phyloP scores from a whole-genome alignment of 345 rosid species.

The Aegle marmelos region DNA sequence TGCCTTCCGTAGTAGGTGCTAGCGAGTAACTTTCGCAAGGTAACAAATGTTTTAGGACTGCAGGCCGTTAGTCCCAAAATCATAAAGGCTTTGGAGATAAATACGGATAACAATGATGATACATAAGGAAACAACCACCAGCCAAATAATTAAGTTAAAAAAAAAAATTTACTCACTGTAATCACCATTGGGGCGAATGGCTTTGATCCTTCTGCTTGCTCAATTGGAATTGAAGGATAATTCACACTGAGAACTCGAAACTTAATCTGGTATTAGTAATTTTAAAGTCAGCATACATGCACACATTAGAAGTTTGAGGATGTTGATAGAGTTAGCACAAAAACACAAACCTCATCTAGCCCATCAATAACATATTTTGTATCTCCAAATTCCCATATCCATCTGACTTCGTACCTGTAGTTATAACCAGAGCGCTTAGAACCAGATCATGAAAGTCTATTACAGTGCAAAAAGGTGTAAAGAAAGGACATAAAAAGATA shows the following conservation, averaged over 20 bases:
- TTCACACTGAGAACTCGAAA: conserved; percentile 58
- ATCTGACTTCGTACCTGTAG: conserved; percentile 59
- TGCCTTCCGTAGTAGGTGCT: no score
- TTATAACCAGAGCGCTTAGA: not conserved
- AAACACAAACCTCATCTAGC: conserved; percentile 47
- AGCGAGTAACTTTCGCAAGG: not conserved
- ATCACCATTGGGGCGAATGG: conserved; percentile 92
- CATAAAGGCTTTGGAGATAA: not conserved
- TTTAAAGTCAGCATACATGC: not conserved
- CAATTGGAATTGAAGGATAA: conserved; percentile 67
- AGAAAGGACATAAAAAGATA: not conserved
- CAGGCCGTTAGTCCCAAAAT: not conserved
- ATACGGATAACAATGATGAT: not conserved
- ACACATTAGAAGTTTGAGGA: not conserved
- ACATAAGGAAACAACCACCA: not conserved
- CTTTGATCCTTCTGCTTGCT: conserved; percentile 52
- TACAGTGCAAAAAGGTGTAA: not conserved
- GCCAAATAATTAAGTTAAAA: not conserved
- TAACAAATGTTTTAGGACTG: not conserved
- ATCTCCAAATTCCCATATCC: conserved; percentile 64
- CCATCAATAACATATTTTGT: conserved; percentile 50
- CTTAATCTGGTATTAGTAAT: conserved; percentile 48
- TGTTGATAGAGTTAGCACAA: not conserved
- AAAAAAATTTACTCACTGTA: conserved; percentile 49
- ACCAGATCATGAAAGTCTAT: not conserved